Base-by-base conservation (phyloP, 768 basidiomycete species). In the Tylopilus plumbeoviolaceoides region DNA sequence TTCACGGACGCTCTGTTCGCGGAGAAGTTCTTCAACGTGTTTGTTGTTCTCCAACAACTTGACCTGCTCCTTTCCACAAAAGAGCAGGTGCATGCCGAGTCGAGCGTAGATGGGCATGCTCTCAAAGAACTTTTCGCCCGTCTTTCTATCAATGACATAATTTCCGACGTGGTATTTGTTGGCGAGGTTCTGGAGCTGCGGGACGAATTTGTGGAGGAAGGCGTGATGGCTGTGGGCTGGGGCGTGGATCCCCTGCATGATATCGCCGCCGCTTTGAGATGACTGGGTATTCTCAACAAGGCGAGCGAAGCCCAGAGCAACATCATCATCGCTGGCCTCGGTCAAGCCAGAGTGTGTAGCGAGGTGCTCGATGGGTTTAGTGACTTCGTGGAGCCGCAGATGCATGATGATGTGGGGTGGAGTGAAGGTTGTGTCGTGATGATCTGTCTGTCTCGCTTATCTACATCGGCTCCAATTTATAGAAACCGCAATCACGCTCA, bases 31-130 rank as follows among this genome's bases (percentile, higher is more conserved):
- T 47, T 82, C 80, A 10, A 85, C 71, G 30, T 55, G 72, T 40
- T 74, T 70, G 28, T 59, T 75, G n/a, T 61, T 61, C 40, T 80
- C 77, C 6, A 86, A 70, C 7, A 83, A 12, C 54, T 73, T 75
- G 39, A 77, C 65, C 55, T 82, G 77, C 41, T 74, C 72, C 33
- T 68, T 74, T 2, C 84, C 82, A 42, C 79, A 79, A 59, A 88
- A 91, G 25, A 90, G 68, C 6, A 91, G 74, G 60, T 90, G 88
- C 89, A 90, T 90, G 7, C 84, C 85, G 43, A 87, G 73, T 66
- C 83, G 73, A 2, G 80, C 78, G 59, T 83, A 88, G 41, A 89
- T 73, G 1, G 87, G 87, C 87, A 89, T 89, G 30, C 75, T 75
- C 71, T 89, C 87, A 53, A 87, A 89, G 54, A 84, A 73, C 60